A percentile compares a stretch with the other conserved stretches of the same genome.
Evolutionary conservation across 1,284 basidiomycete species (phyloP).

Genomic region (Tremellales sp.): DNA sequence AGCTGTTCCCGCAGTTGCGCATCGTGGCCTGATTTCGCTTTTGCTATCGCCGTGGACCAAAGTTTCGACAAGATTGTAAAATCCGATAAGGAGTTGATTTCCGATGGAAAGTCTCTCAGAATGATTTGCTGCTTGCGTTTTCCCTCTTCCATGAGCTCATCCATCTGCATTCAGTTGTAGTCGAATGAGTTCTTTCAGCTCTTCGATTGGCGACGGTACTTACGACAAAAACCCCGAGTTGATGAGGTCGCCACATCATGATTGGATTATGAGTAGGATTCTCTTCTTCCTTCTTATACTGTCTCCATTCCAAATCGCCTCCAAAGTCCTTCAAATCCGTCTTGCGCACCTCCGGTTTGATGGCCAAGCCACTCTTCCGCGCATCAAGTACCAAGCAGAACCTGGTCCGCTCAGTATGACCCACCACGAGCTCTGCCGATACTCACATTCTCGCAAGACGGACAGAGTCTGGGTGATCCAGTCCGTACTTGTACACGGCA

Average conservation of each 20-base stretch:
- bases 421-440: too few relatives aligned
- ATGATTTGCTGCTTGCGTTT: constrained; percentile 11
- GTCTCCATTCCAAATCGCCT: constrained; percentile 26
- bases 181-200: background rate
- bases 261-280: constrained; percentile 2
- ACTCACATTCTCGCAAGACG: constrained; percentile 34
- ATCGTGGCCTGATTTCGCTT: background rate
- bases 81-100: constrained; percentile 6
- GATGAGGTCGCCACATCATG: constrained; percentile 5
- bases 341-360: constrained; percentile 16
- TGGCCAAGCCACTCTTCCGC: constrained; percentile 33
- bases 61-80: constrained; percentile 5
- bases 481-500: constrained; percentile 31
- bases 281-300: constrained; percentile 24
- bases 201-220: constrained; percentile 5
- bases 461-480: constrained; percentile 26
- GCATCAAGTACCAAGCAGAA: constrained; percentile 40
- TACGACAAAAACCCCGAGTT: constrained; percentile 26
- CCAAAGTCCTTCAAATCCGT: constrained; percentile 15
- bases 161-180: constrained; percentile 25
- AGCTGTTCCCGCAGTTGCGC: constrained; percentile 5
- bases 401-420: constrained; percentile 17
- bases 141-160: constrained; percentile 18
- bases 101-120: constrained; percentile 21
- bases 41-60: background rate